Conservation (phyloP, 306 rosid species). For the Neltuma alba region DNA sequence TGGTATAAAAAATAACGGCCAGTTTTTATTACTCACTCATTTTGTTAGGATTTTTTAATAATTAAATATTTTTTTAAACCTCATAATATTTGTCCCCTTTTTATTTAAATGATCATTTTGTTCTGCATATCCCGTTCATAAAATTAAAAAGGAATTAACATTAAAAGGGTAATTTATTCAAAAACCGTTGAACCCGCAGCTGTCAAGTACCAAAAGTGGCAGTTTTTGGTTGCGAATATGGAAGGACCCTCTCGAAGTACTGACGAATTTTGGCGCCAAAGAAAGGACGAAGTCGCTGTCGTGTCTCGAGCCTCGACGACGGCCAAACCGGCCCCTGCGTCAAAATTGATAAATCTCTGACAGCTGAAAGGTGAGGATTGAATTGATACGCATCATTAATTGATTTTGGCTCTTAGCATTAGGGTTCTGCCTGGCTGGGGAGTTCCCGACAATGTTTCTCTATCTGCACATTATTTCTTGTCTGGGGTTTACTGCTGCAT, state of each 20-base stretch:
- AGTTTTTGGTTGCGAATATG: background rate
- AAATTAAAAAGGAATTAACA: no score
- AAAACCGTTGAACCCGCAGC: background rate
- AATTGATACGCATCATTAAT: slow-evolving; percentile 17
- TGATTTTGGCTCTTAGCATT: background rate
- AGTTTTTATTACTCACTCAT: no score
- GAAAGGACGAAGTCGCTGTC: background rate
- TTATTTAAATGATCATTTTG: no score
- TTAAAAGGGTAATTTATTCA: background rate
- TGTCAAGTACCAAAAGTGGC: slow-evolving; percentile 11
- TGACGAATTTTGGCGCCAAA: slow-evolving; percentile 16
- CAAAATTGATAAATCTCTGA: background rate
- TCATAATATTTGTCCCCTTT: no score
- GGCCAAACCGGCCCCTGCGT: background rate
- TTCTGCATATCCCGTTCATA: no score
- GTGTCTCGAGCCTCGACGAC: background rate
- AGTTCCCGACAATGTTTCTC: slow-evolving; percentile 8
- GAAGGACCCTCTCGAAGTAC: background rate
- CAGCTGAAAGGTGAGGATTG: background rate
- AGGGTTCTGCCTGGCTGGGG: background rate
- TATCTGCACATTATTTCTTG: background rate
- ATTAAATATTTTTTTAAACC: no score
- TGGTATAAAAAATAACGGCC: no score
- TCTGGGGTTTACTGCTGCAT: slow-evolving; percentile 1
- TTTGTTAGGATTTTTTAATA: no score